These are phyloP conservation scores for Dictyostelium brefeldianum DNA, from an alignment of 78 protist species.

Conservation along the genomic window DNA sequence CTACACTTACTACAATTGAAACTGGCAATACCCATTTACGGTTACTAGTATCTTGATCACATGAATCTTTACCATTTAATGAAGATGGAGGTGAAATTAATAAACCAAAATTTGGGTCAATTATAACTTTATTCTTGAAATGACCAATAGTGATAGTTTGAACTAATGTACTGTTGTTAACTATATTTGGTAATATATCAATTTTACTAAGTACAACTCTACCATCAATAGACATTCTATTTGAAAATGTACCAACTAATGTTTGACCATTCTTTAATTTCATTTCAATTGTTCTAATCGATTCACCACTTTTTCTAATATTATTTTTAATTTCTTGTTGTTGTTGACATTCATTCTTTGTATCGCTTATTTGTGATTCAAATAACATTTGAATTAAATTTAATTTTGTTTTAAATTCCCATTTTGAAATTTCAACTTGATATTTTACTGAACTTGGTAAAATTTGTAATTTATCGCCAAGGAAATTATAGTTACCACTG, in stretches of 20 bases:
- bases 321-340: background rate
- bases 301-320: background rate
- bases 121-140: background rate
- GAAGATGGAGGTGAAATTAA: background rate
- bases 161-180: background rate
- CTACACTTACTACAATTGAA: too few relatives aligned
- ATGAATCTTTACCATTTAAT: too few relatives aligned
- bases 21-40: too few relatives aligned
- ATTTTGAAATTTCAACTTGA: background rate
- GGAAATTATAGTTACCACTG: background rate
- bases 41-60: too few relatives aligned
- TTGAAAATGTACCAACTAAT: slow-evolving; percentile 35
- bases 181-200: background rate
- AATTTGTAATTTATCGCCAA: slow-evolving; percentile 30
- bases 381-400: background rate
- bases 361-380: background rate
- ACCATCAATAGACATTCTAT: slow-evolving; percentile 39
- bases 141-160: background rate
- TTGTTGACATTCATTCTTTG: background rate
- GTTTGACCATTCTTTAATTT: background rate
- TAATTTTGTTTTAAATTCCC: background rate
- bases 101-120: slow-evolving; percentile 44
- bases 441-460: slow-evolving; percentile 43
- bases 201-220: background rate
- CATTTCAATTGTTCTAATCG: slow-evolving; percentile 11